Evolutionary conservation across 768 basidiomycete genomes (phyloP).

Genomic region (Collybiopsis luxurians): DNA sequence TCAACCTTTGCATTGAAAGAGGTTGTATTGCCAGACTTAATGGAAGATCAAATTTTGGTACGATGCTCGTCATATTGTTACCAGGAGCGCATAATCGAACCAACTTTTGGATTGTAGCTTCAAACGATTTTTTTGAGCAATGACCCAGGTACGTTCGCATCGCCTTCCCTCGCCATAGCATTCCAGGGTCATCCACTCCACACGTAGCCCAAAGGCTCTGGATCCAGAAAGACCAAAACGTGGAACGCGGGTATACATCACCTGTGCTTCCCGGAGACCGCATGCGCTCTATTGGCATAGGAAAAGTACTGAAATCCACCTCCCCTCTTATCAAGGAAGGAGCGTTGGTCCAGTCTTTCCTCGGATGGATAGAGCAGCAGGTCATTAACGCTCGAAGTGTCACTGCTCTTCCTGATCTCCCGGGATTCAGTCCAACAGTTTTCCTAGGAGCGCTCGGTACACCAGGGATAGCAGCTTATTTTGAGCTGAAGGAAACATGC

Average conservation of each 20-base stretch:
- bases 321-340: neutral
- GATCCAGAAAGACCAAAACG: neutral
- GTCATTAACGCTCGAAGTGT: neutral
- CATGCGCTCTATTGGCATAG: neutral
- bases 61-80: no score
- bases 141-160: neutral
- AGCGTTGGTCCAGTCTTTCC: neutral
- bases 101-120: neutral
- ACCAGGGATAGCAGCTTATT: neutral
- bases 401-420: neutral
- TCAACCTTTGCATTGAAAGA: neutral
- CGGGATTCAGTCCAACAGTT: neutral
- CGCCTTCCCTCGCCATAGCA: no score
- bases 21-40: neutral
- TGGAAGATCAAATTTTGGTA: neutral
- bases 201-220: neutral
- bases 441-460: neutral
- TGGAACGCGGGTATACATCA: neutral
- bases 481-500: neutral
- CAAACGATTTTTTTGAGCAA: neutral
- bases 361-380: slow-evolving; percentile 1
- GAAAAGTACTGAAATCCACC: neutral
- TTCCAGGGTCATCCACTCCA: neutral
- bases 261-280: neutral
- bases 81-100: neutral